Percentiles rank a stretch among this genome's conserved stretches.
Evolutionary conservation across 768 basidiomycete species (phyloP).

Genomic region (Psilocybe azurescens): DNA sequence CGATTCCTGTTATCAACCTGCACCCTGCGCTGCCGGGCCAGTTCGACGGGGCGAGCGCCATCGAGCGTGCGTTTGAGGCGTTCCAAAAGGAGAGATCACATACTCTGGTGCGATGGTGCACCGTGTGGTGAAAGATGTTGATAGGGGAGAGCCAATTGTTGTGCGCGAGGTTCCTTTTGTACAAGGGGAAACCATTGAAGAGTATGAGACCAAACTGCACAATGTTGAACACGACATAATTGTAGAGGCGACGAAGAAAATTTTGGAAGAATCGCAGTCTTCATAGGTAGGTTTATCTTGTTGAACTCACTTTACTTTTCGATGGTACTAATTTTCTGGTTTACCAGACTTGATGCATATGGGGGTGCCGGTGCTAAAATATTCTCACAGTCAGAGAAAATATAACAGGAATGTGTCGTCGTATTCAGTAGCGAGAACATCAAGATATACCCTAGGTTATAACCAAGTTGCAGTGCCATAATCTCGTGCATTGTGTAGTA

Average conservation of each 20-base stretch:
- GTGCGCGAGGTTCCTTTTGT: conserved; percentile 78
- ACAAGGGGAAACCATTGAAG: conserved; percentile 73
- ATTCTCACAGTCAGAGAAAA: too few relatives aligned
- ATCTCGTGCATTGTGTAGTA: too few relatives aligned
- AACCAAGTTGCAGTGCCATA: too few relatives aligned
- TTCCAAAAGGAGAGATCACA: conserved; percentile 83
- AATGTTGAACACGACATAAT: conserved; percentile 88
- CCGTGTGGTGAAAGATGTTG: conserved; percentile 90
- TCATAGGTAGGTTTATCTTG: conserved; percentile 20
- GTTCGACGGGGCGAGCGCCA: conserved; percentile 96
- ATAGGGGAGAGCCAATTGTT: conserved; percentile 87
- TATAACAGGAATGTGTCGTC: neutral
- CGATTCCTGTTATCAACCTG: conserved; percentile 90
- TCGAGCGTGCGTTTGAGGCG: conserved; percentile 88
- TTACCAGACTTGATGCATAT: too few relatives aligned
- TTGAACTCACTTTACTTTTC: neutral
- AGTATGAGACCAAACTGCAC: conserved; percentile 81
- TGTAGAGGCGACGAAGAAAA: conserved; percentile 79
- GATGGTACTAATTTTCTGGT: neutral
- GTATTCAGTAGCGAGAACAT: neutral
- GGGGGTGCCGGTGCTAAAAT: too few relatives aligned
- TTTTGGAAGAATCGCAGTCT: conserved; percentile 59
- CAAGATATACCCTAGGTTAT: too few relatives aligned
- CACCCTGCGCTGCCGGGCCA: conserved; percentile 95
- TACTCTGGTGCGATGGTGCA: conserved; percentile 93